Evolutionary conservation across 805 yeast species (phyloP).

Genomic region (Pichia kluyveri): DNA sequence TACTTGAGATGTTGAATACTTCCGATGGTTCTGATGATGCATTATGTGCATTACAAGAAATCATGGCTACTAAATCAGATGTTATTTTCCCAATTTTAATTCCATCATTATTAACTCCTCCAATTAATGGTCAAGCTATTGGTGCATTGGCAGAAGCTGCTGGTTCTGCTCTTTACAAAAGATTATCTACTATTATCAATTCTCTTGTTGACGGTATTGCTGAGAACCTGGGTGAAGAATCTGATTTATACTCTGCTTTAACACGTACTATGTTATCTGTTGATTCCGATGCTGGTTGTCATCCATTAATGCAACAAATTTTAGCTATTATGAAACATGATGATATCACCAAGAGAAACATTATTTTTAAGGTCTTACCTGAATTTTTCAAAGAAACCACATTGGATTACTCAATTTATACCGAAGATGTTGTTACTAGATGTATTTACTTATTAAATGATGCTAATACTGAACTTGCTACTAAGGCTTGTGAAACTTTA

Average conservation of each 20-base stretch:
- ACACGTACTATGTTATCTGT: slow-evolving; percentile 67
- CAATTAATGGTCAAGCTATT: slow-evolving; percentile 83
- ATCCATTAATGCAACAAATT: slow-evolving; percentile 76
- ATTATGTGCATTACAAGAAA: slow-evolving; percentile 78
- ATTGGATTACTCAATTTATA: slow-evolving; percentile 64
- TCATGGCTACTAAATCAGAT: slow-evolving; percentile 84
- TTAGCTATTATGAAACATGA: slow-evolving; percentile 71
- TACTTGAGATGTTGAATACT: slow-evolving; percentile 57
- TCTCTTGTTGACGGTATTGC: slow-evolving; percentile 58
- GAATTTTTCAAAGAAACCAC: slow-evolving; percentile 57
- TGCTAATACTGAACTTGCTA: slow-evolving; percentile 49
- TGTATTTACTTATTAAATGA: slow-evolving; percentile 71
- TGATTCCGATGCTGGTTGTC: slow-evolving; percentile 68
- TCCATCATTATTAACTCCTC: slow-evolving; percentile 75
- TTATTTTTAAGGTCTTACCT: slow-evolving; percentile 58
- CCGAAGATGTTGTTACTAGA: slow-evolving; percentile 64
- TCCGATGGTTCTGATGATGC: slow-evolving; percentile 55
- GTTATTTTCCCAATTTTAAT: slow-evolving; percentile 88
- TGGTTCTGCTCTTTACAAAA: slow-evolving; percentile 67
- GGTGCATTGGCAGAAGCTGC: slow-evolving; percentile 87
- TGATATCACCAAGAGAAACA: slow-evolving; percentile 52
- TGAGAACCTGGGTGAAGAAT: slow-evolving; percentile 24
- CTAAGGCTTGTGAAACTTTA: slow-evolving; percentile 57
- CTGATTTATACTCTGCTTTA: slow-evolving; percentile 44
- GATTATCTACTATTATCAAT: slow-evolving; percentile 66